A percentile compares a stretch with the other conserved stretches of the same genome.
Evolutionary conservation across 2,329 filamentous ascomycete genomes (phyloP).

Genomic region (Cyphellophora europaea): DNA sequence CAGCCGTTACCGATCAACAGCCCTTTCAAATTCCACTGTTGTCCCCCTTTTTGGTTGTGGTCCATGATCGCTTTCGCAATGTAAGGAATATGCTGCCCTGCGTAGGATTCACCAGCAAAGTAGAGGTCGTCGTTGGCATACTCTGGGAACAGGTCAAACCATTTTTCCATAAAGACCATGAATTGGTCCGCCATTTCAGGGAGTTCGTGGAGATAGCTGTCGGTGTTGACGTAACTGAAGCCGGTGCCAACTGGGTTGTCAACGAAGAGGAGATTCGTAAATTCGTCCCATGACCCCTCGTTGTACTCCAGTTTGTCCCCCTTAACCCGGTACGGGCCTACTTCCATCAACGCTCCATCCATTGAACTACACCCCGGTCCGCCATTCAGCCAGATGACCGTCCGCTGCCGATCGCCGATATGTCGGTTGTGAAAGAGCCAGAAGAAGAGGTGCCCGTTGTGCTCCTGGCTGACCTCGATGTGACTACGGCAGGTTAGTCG

Average conservation of each 20-base stretch:
- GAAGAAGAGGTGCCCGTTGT: constrained; percentile 94
- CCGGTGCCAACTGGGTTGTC: constrained; percentile 96
- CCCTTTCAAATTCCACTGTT: constrained; percentile 69
- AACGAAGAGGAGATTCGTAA: constrained; percentile 91
- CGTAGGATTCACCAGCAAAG: constrained; percentile 91
- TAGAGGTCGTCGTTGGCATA: constrained; percentile 89
- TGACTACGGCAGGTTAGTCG: constrained; percentile 50
- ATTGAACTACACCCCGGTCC: constrained; percentile 96
- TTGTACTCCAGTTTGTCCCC: constrained; percentile 66
- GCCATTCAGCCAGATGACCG: constrained; percentile 94
- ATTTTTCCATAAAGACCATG: constrained; percentile 80
- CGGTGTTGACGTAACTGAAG: constrained; percentile 87
- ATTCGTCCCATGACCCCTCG: constrained; percentile 97
- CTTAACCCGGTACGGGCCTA: constrained; percentile 83
- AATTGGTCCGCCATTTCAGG: constrained; percentile 86
- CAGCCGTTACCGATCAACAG: constrained; percentile 95
- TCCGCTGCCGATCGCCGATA: constrained; percentile 82
- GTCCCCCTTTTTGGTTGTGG: constrained; percentile 60
- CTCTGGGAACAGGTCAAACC: constrained; percentile 82
- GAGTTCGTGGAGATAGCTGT: constrained; percentile 78
- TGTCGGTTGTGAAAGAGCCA: constrained; percentile 97
- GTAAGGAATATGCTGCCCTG: constrained; percentile 94
- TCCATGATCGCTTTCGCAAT: constrained; percentile 85
- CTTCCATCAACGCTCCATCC: constrained; percentile 92
- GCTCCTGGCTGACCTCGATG: constrained; percentile 75